Evolutionary conservation across 1,284 basidiomycete species (phyloP).

Genomic region (Cutaneotrichosporon sp.): DNA sequence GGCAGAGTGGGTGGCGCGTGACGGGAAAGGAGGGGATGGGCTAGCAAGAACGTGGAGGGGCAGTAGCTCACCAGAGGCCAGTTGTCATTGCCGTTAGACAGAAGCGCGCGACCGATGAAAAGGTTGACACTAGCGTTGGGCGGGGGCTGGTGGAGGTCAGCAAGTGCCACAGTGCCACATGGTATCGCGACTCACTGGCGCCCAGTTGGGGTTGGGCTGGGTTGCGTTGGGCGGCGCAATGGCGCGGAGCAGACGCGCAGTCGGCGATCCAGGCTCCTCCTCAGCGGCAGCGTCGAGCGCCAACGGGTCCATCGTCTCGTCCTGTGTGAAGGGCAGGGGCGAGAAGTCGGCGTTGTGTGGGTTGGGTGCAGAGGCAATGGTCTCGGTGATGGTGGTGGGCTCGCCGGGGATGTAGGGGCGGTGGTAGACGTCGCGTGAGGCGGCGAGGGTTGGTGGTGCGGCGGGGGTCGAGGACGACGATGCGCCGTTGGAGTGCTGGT

Average conservation of each 20-base stretch:
- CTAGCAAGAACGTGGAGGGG: neutral
- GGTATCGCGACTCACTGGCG: constrained; percentile 35
- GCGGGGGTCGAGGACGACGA: constrained; percentile 7
- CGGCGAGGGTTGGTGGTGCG: neutral
- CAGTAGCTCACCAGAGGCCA: constrained; percentile 43
- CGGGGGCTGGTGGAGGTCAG: constrained; percentile 40
- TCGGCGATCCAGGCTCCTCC: constrained; percentile 46
- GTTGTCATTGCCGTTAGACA: constrained; percentile 52
- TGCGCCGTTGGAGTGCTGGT: constrained; percentile 27
- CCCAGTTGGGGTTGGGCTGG: constrained; percentile 45
- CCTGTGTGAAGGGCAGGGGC: constrained; percentile 33
- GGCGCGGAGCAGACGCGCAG: constrained; percentile 43
- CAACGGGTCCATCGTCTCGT: constrained; percentile 37
- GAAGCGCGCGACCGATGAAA: constrained; percentile 50
- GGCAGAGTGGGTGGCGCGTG: too few species aligned
- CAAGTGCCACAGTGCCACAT: constrained; percentile 23
- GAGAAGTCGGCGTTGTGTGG: constrained; percentile 47
- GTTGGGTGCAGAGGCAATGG: constrained; percentile 45
- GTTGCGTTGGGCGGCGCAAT: constrained; percentile 48
- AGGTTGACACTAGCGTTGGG: constrained; percentile 51
- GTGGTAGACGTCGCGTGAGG: constrained; percentile 17
- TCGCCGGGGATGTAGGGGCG: constrained; percentile 24
- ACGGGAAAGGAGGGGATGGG: too few species aligned
- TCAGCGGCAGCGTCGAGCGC: constrained; percentile 33
- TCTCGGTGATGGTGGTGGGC: constrained; percentile 41